These are phyloP conservation scores for Orychophragmus violaceus DNA, from an alignment of 345 rosid species.

Conservation along the genomic window DNA sequence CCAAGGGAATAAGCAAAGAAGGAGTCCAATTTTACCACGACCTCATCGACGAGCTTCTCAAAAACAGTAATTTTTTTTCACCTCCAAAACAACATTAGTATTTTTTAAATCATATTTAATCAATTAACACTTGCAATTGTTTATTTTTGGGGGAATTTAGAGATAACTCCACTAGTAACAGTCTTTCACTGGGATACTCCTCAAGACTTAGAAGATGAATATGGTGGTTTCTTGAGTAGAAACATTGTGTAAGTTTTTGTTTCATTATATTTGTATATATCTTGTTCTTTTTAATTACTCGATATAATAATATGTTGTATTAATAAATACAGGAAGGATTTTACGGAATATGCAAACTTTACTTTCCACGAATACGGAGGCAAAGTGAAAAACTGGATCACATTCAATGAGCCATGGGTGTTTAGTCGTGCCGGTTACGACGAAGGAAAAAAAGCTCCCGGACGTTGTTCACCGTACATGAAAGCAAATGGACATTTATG, in stretches of 20 bases:
- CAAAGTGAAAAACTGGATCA: conserved; percentile 30
- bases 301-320: neutral
- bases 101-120: neutral
- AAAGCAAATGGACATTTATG: neutral
- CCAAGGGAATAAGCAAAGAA: conserved; percentile 37
- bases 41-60: conserved; percentile 46
- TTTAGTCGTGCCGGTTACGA: conserved; percentile 30
- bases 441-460: conserved; percentile 27
- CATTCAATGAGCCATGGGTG: conserved; percentile 34
- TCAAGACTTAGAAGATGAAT: conserved; percentile 33
- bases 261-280: neutral
- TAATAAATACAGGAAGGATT: conserved; percentile 3
- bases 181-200: conserved; percentile 34
- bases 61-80: conserved; percentile 13
- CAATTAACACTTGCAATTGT: neutral
- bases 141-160: neutral
- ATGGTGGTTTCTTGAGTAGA: conserved; percentile 29
- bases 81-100: neutral
- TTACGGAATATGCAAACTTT: conserved; percentile 23
- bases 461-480: conserved; percentile 28
- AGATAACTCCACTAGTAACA: conserved; percentile 16
- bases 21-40: conserved; percentile 43
- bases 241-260: conserved; percentile 24
- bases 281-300: neutral
- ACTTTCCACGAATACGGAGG: conserved; percentile 26